Evolutionary conservation across 106 monocot species (phyloP).

Genomic region (Dioscorea alata): DNA sequence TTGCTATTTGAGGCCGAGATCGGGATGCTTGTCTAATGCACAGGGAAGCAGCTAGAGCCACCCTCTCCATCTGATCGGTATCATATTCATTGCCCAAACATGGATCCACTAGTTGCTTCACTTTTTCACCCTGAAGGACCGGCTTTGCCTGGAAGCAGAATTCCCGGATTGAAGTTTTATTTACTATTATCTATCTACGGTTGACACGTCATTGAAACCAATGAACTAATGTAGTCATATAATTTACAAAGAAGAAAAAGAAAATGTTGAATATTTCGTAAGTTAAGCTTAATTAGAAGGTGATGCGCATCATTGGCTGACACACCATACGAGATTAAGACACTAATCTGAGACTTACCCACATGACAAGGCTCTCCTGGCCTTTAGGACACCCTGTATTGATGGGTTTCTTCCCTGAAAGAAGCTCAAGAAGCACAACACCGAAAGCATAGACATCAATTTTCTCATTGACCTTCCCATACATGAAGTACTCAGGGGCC

Average conservation of each 20-base stretch:
- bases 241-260: too few species aligned
- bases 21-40: constrained; percentile 1
- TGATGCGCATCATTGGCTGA: too few species aligned
- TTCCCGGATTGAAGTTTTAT: background rate
- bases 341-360: background rate
- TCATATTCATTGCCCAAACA: constrained; percentile 1
- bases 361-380: constrained; percentile 4
- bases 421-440: constrained; percentile 11
- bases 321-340: too few species aligned
- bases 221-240: too few species aligned
- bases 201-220: too few species aligned
- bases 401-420: constrained; percentile 4
- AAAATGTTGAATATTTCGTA: too few species aligned
- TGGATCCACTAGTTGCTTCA: constrained; percentile 2
- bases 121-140: background rate
- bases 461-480: constrained; percentile 8
- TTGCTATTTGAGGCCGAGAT: background rate
- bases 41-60: constrained; percentile 1
- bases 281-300: too few species aligned
- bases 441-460: constrained; percentile 10
- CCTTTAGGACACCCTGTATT: background rate
- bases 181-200: too few species aligned
- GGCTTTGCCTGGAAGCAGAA: constrained; percentile 3
- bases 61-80: constrained; percentile 6
- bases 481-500: constrained; percentile 6